These are phyloP conservation scores for Torulaspora maleeae DNA, from an alignment of 805 yeast species.

Conservation along the genomic window DNA sequence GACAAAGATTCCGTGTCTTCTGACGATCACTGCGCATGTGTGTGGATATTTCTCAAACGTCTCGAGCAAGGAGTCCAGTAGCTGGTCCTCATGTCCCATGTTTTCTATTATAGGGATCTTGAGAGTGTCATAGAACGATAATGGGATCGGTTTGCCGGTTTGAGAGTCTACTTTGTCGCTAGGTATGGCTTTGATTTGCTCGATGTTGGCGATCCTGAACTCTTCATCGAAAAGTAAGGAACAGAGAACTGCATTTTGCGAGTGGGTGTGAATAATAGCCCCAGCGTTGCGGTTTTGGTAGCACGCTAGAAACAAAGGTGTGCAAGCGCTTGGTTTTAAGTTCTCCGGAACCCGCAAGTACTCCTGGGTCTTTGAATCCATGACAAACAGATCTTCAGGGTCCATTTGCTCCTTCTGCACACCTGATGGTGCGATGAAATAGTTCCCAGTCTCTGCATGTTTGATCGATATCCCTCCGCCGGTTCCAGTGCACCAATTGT, in stretches of 20 bases:
- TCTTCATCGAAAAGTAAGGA: slow-evolving; percentile 65
- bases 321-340: slow-evolving; percentile 88
- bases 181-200: slow-evolving; percentile 91
- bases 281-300: slow-evolving; percentile 68
- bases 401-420: slow-evolving; percentile 87
- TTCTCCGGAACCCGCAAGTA: slow-evolving; percentile 57
- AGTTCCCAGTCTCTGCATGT: slow-evolving; percentile 41
- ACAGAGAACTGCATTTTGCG: slow-evolving; percentile 80
- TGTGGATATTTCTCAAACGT: slow-evolving; percentile 69
- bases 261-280: slow-evolving; percentile 93
- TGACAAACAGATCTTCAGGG: slow-evolving; percentile 78
- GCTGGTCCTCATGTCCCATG: slow-evolving; percentile 81
- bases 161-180: slow-evolving; percentile 46
- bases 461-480: slow-evolving; percentile 89
- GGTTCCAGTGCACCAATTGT: slow-evolving; percentile 92
- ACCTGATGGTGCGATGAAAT: slow-evolving; percentile 91
- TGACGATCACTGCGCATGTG: slow-evolving; percentile 79
- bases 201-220: slow-evolving; percentile 74
- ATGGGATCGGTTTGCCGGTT: slow-evolving; percentile 47
- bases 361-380: slow-evolving; percentile 46
- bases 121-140: slow-evolving; percentile 68
- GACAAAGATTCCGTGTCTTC: slow-evolving; percentile 93
- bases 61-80: slow-evolving; percentile 58
- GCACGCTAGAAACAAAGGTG: slow-evolving; percentile 78
- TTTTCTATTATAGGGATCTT: slow-evolving; percentile 89